phyloP scores from a whole-genome alignment of 371 early-diverging fungal species.

The Mortierella sp. region DNA sequence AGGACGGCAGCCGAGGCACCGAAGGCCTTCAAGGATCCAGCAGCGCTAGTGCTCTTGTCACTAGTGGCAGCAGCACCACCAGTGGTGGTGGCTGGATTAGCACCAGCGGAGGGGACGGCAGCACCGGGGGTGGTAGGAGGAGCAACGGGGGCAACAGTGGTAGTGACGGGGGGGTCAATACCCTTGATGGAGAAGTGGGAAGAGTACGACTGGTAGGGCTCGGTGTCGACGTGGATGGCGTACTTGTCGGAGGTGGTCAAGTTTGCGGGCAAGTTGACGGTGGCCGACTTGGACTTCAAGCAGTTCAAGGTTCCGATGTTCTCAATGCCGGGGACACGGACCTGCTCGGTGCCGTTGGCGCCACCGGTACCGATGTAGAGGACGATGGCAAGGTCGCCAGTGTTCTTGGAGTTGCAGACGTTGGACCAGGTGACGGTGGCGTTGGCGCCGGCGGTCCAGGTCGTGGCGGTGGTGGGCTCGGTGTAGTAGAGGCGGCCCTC shows the following conservation, averaged over 20 bases:
- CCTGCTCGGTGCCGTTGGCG: conserved; percentile 28
- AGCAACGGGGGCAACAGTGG: conserved; percentile 6
- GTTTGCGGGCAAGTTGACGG: conserved; percentile 39
- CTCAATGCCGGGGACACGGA: conserved; percentile 34
- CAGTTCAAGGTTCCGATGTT: conserved; percentile 47
- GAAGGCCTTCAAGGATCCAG: conserved; percentile 43
- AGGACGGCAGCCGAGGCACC: conserved; percentile 36
- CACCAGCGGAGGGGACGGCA: conserved; percentile 1
- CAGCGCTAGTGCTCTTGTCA: conserved; percentile 14
- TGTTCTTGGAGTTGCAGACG: conserved; percentile 41
- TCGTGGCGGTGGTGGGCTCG: conserved; percentile 35
- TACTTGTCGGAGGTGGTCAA: conserved; percentile 38
- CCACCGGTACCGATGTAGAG: conserved; percentile 40
- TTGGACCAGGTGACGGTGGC: conserved; percentile 58
- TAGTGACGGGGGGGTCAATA: conserved; percentile 20
- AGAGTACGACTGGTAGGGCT: conserved; percentile 44
- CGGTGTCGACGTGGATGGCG: conserved; percentile 36
- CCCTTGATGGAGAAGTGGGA: conserved; percentile 45
- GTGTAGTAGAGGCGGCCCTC: conserved; percentile 46
- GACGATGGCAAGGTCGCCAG: conserved; percentile 26
- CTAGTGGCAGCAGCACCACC: not conserved
- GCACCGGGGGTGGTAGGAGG: conserved; percentile 6
- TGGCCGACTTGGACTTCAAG: conserved; percentile 25
- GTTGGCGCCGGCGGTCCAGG: conserved; percentile 41
- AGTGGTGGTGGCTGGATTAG: not conserved